These are phyloP conservation scores for Warburgia ugandensis DNA, from an alignment of 164 flowering plant species.

Conservation along the genomic window DNA sequence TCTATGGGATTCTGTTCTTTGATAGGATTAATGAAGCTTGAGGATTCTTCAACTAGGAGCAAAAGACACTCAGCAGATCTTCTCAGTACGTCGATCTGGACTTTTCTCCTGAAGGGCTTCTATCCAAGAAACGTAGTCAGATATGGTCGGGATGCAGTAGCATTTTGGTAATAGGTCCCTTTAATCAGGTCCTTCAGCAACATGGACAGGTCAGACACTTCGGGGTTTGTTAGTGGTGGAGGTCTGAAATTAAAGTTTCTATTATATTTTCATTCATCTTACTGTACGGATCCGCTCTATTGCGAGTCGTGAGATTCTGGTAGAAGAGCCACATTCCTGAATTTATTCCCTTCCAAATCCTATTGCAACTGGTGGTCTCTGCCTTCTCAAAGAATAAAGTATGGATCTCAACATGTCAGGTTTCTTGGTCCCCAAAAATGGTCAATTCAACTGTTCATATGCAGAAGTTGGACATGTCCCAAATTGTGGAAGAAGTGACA, in stretches of 20 bases:
- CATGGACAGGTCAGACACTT: slow-evolving; percentile 27
- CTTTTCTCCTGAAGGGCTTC: slow-evolving; percentile 38
- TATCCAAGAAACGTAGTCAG: slow-evolving; percentile 60
- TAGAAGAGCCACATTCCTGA: background rate
- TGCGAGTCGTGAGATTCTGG: background rate
- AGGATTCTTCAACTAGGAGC: slow-evolving; percentile 22
- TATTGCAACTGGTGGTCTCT: background rate
- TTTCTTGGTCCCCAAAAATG: slow-evolving; percentile 20
- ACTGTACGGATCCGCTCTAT: slow-evolving; percentile 5
- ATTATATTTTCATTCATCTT: slow-evolving; percentile 12
- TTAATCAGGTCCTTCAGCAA: slow-evolving; percentile 9
- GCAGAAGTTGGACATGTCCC: slow-evolving; percentile 1
- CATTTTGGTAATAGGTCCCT: slow-evolving; percentile 5
- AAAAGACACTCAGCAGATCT: slow-evolving; percentile 24
- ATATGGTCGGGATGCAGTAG: slow-evolving; percentile 22
- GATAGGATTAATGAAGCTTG: slow-evolving; percentile 46
- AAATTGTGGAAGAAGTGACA: slow-evolving; percentile 18
- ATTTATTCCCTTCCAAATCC: background rate
- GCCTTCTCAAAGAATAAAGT: background rate
- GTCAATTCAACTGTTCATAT: slow-evolving; percentile 13
- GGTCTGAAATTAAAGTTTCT: slow-evolving; percentile 13
- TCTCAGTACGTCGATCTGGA: slow-evolving; percentile 19
- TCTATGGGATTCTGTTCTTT: slow-evolving; percentile 2
- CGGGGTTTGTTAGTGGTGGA: slow-evolving; percentile 84
- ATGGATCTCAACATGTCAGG: slow-evolving; percentile 46